Conservation (phyloP, 768 basidiomycete genomes). For the Suillus discolor region DNA sequence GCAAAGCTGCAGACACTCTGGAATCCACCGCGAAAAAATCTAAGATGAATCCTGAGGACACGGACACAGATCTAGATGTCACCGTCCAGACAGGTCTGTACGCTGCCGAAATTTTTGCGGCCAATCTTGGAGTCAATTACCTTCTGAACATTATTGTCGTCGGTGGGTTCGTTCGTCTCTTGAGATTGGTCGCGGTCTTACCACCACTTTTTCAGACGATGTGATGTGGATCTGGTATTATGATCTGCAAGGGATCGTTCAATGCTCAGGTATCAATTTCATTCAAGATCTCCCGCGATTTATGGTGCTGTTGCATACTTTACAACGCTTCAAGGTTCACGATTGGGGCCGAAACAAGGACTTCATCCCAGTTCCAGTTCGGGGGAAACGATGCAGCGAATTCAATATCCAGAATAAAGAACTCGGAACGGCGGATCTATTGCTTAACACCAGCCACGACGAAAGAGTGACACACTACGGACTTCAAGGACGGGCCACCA, state of each 20-base stretch:
- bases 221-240: slow-evolving; percentile 5
- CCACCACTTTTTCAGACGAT: background rate
- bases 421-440: background rate
- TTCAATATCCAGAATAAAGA: background rate
- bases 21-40: background rate
- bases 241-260: background rate
- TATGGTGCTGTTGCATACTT: background rate
- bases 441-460: background rate
- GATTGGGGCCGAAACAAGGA: background rate
- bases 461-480: background rate
- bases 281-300: background rate
- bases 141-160: background rate
- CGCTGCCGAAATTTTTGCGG: background rate
- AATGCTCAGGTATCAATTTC: background rate
- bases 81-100: background rate
- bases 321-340: background rate
- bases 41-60: background rate
- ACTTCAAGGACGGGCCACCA: background rate
- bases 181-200: background rate
- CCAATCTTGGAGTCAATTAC: background rate
- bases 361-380: background rate
- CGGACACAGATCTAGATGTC: background rate
- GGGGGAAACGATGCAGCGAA: background rate
- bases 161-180: background rate
- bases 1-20: background rate